A percentile compares a stretch with the other conserved stretches of the same genome.
These are phyloP conservation scores for Paramecium pentaurelia DNA, from an alignment of 73 alveolate species.

Conservation along the genomic window DNA sequence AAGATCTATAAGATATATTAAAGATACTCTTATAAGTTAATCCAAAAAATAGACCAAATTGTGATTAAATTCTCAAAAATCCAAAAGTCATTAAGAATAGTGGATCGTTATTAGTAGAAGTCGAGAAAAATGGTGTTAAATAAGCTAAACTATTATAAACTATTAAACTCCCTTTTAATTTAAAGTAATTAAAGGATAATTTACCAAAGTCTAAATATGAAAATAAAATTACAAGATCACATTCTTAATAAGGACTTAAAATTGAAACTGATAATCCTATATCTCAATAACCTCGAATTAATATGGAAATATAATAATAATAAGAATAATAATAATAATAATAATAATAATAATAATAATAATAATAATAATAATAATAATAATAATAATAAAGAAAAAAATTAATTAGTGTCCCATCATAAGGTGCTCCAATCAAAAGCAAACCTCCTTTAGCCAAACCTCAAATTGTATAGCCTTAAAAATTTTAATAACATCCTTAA, in stretches of 20 bases:
- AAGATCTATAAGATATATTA: not conserved
- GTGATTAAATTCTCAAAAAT: conserved; percentile 6
- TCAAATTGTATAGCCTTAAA: not conserved
- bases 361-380: not conserved
- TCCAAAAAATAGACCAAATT: conserved; percentile 44
- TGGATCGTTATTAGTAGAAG: conserved; percentile 9
- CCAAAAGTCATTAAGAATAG: conserved; percentile 7
- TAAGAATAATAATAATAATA: not conserved
- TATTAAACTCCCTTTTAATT: not conserved
- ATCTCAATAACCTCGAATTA: not conserved
- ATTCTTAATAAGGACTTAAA: not conserved
- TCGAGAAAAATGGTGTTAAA: not conserved
- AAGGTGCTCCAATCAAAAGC: not conserved
- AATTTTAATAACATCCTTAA: not conserved
- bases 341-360: not conserved
- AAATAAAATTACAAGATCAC: not conserved
- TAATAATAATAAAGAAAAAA: not conserved
- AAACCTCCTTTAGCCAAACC: not conserved
- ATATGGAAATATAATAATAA: not conserved
- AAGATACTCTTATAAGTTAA: not conserved
- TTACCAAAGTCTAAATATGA: not conserved
- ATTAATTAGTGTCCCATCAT: not conserved
- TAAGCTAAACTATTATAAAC: not conserved
- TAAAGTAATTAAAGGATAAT: not conserved
- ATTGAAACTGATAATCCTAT: not conserved